Evolutionary conservation across 352 stramenopile genomes (phyloP), one percentile per base, ranked within the genome.

Genomic region (Lagenidium giganteum): DNA sequence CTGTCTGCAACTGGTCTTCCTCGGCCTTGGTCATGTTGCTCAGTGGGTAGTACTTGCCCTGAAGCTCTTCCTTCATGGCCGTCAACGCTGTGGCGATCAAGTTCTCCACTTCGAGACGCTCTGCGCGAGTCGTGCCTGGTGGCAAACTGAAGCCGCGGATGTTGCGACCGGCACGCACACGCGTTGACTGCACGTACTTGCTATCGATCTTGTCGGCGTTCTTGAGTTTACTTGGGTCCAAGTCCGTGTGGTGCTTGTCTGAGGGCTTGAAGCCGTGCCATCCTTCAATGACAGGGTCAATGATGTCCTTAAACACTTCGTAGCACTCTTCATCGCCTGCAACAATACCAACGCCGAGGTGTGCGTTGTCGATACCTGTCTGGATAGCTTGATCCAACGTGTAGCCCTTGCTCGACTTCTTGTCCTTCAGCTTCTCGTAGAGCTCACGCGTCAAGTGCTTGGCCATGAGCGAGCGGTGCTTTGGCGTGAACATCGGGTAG

Each of bases 131-230:
- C 41, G 92, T 96, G 3, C 84, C 83, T 2, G 89, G 72, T 7
- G 89, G 88, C 31, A 98, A 75, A 28, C 68, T 72, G 32, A 96
- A 77, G 8, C 89, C 88, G 26, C 87, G 76, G 28, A 98, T 84
- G 35, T 89, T 96, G 30, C 93, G 67, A 0, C 90, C 89, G 12
- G 95, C 79, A 38, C 93, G 83, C 37, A 98, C 93, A 22, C 93
- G 82, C 8, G 93, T 97, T 27, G 88, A 96, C 30, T 95, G 56
- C 33, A 98, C 90, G 48, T 97, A 98, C 8, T 26, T 54, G 35
- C 69, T 75, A 47, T 81, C 67, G 32, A 88, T 74, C 42, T 82
- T 82, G 34, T 83, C 73, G 21, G 68, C 62, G 49, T 81, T 69
- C 26, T 66, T 55, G 13, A 95, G 61, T 56, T 95, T 93, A 12